phyloP scores from a whole-genome alignment of 345 rosid genomes.

The Citrus cavaleriei region DNA sequence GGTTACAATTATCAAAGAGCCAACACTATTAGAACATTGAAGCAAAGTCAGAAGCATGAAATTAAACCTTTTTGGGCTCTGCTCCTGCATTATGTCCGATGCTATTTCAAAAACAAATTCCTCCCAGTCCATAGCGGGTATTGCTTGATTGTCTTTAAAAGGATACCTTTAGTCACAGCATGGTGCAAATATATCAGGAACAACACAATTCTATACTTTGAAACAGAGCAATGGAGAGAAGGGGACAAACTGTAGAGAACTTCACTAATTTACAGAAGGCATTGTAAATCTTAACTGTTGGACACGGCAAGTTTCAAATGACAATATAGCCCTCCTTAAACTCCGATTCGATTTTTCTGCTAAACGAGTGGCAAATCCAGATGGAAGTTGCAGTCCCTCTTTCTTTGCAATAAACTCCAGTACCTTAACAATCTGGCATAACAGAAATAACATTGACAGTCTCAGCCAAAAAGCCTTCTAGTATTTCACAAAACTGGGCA shows the following conservation, averaged over 20 bases:
- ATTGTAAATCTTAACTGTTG: constrained; percentile 63
- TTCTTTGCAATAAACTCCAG: constrained; percentile 84
- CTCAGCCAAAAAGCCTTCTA: neutral
- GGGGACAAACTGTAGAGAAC: neutral
- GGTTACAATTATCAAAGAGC: neutral
- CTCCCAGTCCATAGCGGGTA: constrained; percentile 96
- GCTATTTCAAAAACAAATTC: constrained; percentile 84
- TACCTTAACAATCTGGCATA: constrained; percentile 62
- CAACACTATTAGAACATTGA: neutral
- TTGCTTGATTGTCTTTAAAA: constrained; percentile 62
- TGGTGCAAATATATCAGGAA: constrained; percentile 8
- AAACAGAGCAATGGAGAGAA: neutral
- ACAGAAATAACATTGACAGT: neutral
- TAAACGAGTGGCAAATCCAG: constrained; percentile 75
- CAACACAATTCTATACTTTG: neutral
- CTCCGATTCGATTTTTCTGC: constrained; percentile 88
- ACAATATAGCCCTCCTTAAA: constrained; percentile 80
- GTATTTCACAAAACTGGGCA: neutral
- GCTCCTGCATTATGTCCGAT: constrained; percentile 90
- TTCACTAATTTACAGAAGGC: neutral
- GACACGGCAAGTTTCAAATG: constrained; percentile 81
- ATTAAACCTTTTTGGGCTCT: constrained; percentile 80
- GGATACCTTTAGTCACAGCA: constrained; percentile 55
- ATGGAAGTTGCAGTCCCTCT: constrained; percentile 75
- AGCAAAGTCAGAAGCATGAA: neutral